Percentiles rank a stretch among this genome's conserved stretches.
Conservation (phyloP, 2,329 filamentous ascomycete species). For the Didymosphaeria variabile region DNA sequence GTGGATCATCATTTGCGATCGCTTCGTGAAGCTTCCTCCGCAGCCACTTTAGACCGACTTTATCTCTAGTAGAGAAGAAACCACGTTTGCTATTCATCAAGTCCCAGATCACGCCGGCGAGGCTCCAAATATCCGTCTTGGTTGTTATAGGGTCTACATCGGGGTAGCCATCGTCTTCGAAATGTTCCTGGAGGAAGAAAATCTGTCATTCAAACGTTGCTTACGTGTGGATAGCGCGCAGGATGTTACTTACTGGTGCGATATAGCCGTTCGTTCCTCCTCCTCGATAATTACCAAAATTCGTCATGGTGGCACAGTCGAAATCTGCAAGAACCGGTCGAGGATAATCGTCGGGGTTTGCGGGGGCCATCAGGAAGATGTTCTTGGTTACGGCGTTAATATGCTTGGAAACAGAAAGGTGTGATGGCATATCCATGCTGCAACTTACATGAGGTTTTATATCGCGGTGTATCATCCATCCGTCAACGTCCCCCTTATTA, state of each 20-base stretch:
- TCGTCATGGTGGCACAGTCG: neutral
- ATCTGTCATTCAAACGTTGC: neutral
- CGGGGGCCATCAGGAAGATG: neutral
- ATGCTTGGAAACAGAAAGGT: no score
- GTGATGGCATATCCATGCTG: no score
- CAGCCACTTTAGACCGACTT: no score
- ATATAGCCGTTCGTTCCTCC: neutral
- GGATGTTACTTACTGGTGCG: neutral
- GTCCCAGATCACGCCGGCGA: neutral
- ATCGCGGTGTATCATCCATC: slow-evolving; percentile 2
- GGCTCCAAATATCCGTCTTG: neutral
- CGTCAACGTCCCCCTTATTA: no score
- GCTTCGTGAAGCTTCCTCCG: no score
- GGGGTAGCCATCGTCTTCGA: neutral
- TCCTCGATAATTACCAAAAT: neutral
- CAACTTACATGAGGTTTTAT: neutral
- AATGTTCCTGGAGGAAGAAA: neutral
- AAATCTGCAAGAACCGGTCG: neutral
- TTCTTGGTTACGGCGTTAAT: neutral
- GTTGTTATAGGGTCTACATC: neutral
- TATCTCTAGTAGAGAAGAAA: neutral
- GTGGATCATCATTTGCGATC: no score
- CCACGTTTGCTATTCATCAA: slow-evolving; percentile 2
- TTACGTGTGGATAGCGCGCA: neutral
- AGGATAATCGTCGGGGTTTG: neutral